Evolutionary conservation across 108 stramenopile genomes (phyloP), one percentile per base, ranked within the genome.

Genomic region (Chaetoceros muelleri): DNA sequence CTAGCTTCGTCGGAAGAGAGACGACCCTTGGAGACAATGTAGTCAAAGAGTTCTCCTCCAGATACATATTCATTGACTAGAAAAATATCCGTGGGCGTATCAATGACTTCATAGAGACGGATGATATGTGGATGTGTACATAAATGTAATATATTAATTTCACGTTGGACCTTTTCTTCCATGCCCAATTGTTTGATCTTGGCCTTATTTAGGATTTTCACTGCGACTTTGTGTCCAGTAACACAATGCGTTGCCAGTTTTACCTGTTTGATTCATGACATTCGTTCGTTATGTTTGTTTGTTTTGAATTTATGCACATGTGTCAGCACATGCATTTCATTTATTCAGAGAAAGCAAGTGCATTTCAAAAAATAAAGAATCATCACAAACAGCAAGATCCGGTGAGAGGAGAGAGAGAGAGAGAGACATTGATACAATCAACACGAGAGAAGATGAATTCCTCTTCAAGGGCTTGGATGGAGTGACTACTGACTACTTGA

Each of bases 51-150:
- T 62, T 99, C 98, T 46, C 98, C 98, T n/a, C 94, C 94, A 24
- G 95, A 93, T 31, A 95, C 95, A 76, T 96, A 96, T 78, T 98
- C 98, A 74, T 96, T 97, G 21, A 99, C 96, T 20, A 99, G 75
- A 67, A 99, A 99, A 51, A 99, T 98, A 75, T 99, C 96, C 1
- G 95, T 97, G 5, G 97, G 99, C 1, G 97, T 99, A 65, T 98
- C 96, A 49, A 98, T 88, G 23, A 90, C 83, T 77, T 97, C 96
- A 71, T 98, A 97, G 31, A 99, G 75, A 28, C 98, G 80, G 45
- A 98, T 98, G 65, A 99, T 98, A 69, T 99, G 99, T 24, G 99
- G 99, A 64, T 99, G 99, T 46, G 94, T 95, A 65, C 97, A 98
- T 30, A 96, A 69, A 69, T 95, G 94, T 5, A 99, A 81, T 61